These are phyloP conservation scores for Eucalyptus pauciflora DNA, from an alignment of 345 rosid species.

Conservation along the genomic window DNA sequence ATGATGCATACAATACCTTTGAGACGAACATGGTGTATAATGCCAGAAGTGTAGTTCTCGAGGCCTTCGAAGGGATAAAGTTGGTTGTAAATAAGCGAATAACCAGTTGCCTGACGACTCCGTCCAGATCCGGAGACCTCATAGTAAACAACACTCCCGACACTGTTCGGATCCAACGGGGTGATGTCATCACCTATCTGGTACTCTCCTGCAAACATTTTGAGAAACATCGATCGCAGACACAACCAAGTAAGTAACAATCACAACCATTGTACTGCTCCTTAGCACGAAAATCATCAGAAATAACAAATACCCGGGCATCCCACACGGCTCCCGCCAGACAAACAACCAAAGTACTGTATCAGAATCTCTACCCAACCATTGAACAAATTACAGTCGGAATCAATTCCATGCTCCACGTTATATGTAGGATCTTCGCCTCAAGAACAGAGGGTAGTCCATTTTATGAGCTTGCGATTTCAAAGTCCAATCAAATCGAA, in stretches of 20 bases:
- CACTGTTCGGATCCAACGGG: conserved; percentile 37
- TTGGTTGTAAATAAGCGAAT: conserved; percentile 55
- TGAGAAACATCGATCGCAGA: not conserved
- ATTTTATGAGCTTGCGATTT: not conserved
- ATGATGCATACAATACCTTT: conserved; percentile 12
- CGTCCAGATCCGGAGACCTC: conserved; percentile 10
- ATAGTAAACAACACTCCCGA: conserved; percentile 57
- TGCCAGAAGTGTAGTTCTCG: conserved; percentile 73
- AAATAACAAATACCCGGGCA: not conserved
- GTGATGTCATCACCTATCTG: conserved; percentile 32
- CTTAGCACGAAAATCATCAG: not conserved
- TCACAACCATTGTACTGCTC: not conserved
- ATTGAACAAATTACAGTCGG: not conserved
- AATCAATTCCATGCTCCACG: not conserved
- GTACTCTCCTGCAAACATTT: conserved; percentile 35
- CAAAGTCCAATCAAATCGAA: not conserved
- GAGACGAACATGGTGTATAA: conserved; percentile 77
- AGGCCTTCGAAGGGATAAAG: conserved; percentile 45
- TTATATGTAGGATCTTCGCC: not conserved
- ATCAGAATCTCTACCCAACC: not conserved
- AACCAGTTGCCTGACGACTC: conserved; percentile 30
- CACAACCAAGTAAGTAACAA: not conserved
- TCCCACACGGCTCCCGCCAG: not conserved
- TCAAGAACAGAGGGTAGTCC: not conserved
- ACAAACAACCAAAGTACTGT: not conserved